These are phyloP conservation scores for Danielia reshetovae DNA, from an alignment of 805 yeast genomes.

Conservation along the genomic window DNA sequence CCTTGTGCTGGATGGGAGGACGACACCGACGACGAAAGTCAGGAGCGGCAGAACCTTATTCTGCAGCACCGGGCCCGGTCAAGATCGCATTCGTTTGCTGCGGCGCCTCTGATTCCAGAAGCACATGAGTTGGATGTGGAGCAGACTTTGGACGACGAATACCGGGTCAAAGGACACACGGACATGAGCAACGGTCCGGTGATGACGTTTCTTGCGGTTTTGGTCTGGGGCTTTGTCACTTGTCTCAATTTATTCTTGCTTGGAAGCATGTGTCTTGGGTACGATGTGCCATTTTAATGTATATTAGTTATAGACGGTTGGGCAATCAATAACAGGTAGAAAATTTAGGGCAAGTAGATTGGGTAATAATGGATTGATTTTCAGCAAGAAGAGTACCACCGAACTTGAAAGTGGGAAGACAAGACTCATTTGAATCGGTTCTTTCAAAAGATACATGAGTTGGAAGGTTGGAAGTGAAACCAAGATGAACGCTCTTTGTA, in stretches of 20 bases:
- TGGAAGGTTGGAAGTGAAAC: too few species aligned
- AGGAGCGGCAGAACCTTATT: constrained; percentile 12
- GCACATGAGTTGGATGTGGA: background rate
- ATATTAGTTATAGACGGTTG: too few species aligned
- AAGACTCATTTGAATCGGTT: too few species aligned
- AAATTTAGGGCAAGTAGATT: too few species aligned
- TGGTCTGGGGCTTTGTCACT: constrained; percentile 69
- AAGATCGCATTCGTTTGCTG: background rate
- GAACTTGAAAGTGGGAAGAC: too few species aligned
- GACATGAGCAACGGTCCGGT: constrained; percentile 70
- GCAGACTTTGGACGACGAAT: constrained; percentile 17
- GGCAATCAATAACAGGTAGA: too few species aligned
- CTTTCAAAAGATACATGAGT: too few species aligned
- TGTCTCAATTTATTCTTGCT: constrained; percentile 70
- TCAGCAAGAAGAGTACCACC: too few species aligned
- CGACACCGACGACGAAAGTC: constrained; percentile 21
- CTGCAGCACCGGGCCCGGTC: constrained; percentile 8
- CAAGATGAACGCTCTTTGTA: too few species aligned
- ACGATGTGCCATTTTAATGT: constrained; percentile 43
- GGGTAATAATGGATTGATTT: too few species aligned
- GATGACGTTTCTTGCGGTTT: constrained; percentile 50
- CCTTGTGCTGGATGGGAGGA: constrained; percentile 43
- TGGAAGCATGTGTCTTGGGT: constrained; percentile 44
- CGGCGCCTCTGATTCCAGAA: background rate
- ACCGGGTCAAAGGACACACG: constrained; percentile 34